Evolutionary conservation across 2,329 filamentous ascomycete genomes (phyloP).

Genomic region (Colletotrichum sp.): DNA sequence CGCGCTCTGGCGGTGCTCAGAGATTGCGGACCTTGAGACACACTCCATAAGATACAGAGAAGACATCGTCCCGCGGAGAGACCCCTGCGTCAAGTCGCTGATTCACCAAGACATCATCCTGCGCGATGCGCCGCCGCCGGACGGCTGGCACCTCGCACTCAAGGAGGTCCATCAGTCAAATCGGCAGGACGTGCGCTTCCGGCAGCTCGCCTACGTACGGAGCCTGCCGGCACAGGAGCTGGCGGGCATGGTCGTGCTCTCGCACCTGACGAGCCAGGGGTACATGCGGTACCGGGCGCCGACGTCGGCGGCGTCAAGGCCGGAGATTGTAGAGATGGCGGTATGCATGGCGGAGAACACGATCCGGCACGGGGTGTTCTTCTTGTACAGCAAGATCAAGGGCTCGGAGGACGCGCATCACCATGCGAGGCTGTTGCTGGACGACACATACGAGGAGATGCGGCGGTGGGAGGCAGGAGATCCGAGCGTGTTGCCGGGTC

Average conservation of each 20-base stretch:
- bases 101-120: slow-evolving; percentile 17
- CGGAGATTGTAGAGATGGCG: slow-evolving; percentile 16
- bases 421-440: slow-evolving; percentile 12
- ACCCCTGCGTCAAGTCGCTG: slow-evolving; percentile 10
- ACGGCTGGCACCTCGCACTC: slow-evolving; percentile 13
- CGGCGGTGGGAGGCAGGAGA: slow-evolving; percentile 17
- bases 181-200: slow-evolving; percentile 4
- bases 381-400: slow-evolving; percentile 6
- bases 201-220: slow-evolving; percentile 6
- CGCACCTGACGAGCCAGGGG: slow-evolving; percentile 13
- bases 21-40: slow-evolving; percentile 18
- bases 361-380: slow-evolving; percentile 18
- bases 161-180: slow-evolving; percentile 7
- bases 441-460: slow-evolving; percentile 18
- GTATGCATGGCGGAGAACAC: slow-evolving; percentile 19
- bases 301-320: not conserved
- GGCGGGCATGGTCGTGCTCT: slow-evolving; percentile 10
- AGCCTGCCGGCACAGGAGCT: not conserved
- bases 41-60: slow-evolving; percentile 15
- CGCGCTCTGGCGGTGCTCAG: slow-evolving; percentile 17
- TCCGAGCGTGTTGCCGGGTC: slow-evolving; percentile 9
- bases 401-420: not conserved
- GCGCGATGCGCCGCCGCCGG: slow-evolving; percentile 2
- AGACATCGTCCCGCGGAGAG: not conserved
- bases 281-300: slow-evolving; percentile 7